These are phyloP conservation scores for Talaromyces proteolyticus DNA, from an alignment of 495 filamentous ascomycete species.

Conservation along the genomic window DNA sequence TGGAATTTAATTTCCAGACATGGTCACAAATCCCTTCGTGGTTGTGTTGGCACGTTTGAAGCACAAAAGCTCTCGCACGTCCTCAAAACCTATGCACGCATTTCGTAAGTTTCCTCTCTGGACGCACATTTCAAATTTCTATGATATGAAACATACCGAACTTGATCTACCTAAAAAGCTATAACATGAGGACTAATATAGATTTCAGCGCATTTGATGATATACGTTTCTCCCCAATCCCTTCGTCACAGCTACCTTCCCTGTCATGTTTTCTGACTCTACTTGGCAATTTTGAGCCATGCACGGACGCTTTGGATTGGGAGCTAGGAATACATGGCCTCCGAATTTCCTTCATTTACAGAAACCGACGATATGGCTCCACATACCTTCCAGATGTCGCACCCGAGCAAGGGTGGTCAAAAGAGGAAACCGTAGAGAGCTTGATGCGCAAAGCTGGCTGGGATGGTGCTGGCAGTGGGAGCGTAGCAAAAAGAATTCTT, in stretches of 20 bases:
- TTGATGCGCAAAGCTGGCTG: slow-evolving; percentile 94
- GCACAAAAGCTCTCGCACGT: slow-evolving; percentile 66
- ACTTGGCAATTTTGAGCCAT: slow-evolving; percentile 69
- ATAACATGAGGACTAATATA: slow-evolving; percentile 8
- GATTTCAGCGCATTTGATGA: slow-evolving; percentile 84
- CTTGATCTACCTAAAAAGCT: neutral
- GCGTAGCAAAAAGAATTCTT: slow-evolving; percentile 39
- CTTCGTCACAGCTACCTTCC: slow-evolving; percentile 56
- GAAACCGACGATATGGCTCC: slow-evolving; percentile 53
- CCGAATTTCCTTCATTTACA: slow-evolving; percentile 65
- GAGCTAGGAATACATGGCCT: slow-evolving; percentile 78
- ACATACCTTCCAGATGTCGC: slow-evolving; percentile 94
- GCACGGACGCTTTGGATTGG: slow-evolving; percentile 76
- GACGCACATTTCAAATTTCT: too few relatives aligned
- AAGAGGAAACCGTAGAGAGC: slow-evolving; percentile 84
- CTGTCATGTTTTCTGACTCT: slow-evolving; percentile 70
- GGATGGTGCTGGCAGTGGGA: slow-evolving; percentile 48
- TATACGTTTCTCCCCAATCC: slow-evolving; percentile 74
- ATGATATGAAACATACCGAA: too few relatives aligned
- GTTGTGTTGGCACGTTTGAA: slow-evolving; percentile 96
- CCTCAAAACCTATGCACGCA: slow-evolving; percentile 76
- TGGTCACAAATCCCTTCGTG: slow-evolving; percentile 67
- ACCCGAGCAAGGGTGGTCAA: slow-evolving; percentile 89
- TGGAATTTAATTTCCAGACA: slow-evolving; percentile 75
- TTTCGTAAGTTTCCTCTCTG: slow-evolving; percentile 56